phyloP scores from a whole-genome alignment of 2,329 filamentous ascomycete species.

The Metarhizium robertsii region DNA sequence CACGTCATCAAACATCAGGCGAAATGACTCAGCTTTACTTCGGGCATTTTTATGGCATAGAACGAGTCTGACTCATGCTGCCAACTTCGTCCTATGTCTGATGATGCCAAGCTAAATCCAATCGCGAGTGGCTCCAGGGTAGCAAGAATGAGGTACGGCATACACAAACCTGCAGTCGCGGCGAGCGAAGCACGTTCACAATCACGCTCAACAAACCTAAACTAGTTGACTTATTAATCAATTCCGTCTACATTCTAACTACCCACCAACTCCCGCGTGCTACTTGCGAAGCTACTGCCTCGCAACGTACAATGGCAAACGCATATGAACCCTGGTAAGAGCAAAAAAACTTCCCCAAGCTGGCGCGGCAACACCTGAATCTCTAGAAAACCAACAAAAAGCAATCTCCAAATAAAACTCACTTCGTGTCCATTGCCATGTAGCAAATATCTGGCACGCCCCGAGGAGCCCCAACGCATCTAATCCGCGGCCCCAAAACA shows the following conservation, averaged over 20 bases:
- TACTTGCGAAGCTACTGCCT: neutral
- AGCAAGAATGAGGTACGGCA: neutral
- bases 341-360: neutral
- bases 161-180: neutral
- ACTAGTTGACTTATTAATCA: constrained; percentile 6
- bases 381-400: neutral
- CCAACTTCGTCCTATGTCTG: too few relatives aligned
- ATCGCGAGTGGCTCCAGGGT: neutral
- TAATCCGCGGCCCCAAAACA: neutral
- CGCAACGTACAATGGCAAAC: neutral
- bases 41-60: too few relatives aligned
- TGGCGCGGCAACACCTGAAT: neutral
- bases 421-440: neutral
- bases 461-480: neutral
- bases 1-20: neutral
- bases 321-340: neutral
- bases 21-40: neutral
- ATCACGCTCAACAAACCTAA: neutral
- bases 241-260: constrained; percentile 11
- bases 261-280: constrained; percentile 10
- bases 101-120: neutral
- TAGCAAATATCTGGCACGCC: neutral
- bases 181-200: neutral
- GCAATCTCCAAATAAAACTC: neutral
- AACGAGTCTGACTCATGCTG: neutral